A percentile compares a stretch with the other conserved stretches of the same genome.
phyloP scores from a whole-genome alignment of 1,284 basidiomycete species.

The Trametes hirsuta region DNA sequence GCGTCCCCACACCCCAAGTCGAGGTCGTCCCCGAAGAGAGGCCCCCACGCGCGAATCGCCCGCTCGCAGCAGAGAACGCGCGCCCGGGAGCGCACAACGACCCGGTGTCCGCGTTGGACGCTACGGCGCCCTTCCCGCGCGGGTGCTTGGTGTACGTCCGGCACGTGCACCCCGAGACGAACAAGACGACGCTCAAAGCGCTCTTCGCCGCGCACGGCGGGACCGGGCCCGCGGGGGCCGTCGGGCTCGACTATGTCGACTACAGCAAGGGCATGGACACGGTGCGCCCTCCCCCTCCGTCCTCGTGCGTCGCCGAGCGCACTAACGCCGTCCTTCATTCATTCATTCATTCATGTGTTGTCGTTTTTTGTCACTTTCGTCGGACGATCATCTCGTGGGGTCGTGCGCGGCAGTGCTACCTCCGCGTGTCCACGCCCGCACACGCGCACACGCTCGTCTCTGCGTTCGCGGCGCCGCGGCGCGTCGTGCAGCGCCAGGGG shows the following conservation, averaged over 20 bases:
- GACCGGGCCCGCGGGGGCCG: conserved; percentile 29
- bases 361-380: too few relatives aligned
- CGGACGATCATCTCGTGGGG: too few relatives aligned
- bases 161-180: conserved; percentile 70
- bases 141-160: conserved; percentile 71
- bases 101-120: conserved; percentile 15
- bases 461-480: conserved; percentile 43
- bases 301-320: not conserved
- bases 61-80: not conserved
- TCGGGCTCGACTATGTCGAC: conserved; percentile 70
- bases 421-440: conserved; percentile 62
- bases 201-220: conserved; percentile 49
- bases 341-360: too few relatives aligned
- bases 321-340: not conserved
- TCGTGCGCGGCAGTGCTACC: conserved; percentile 55
- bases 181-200: conserved; percentile 73
- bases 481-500: conserved; percentile 47
- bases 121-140: conserved; percentile 53
- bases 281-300: conserved; percentile 42
- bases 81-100: not conserved
- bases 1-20: not conserved
- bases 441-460: conserved; percentile 49
- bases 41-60: not conserved
- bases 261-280: conserved; percentile 76
- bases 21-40: not conserved